Percentiles rank a stretch among this genome's conserved stretches.
Conservation (phyloP, 202 grass and related monocot species). For the Panicum virgatum region DNA sequence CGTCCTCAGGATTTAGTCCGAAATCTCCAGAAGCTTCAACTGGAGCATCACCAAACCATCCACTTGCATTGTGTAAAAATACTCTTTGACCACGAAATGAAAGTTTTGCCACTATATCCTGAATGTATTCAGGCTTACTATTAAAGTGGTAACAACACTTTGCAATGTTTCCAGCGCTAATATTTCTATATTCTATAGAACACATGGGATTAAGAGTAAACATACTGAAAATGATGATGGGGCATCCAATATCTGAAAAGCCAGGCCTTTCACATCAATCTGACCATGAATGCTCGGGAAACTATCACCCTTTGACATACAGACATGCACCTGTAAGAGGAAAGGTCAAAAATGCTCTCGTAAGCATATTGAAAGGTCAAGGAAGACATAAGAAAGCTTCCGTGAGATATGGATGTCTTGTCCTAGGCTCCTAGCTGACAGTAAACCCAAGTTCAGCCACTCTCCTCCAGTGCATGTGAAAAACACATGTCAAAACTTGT, state of each 20-base stretch:
- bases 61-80: conserved; percentile 98
- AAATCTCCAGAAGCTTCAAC: conserved; percentile 98
- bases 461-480: conserved; percentile 19
- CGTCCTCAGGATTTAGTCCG: conserved; percentile 89
- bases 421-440: conserved; percentile 21
- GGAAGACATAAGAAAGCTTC: conserved; percentile 19
- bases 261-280: conserved; percentile 82
- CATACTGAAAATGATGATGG: conserved; percentile 83
- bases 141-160: conserved; percentile 35
- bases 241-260: conserved; percentile 92
- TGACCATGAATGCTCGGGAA: conserved; percentile 95
- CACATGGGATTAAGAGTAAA: conserved; percentile 5
- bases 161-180: conserved; percentile 25
- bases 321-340: conserved; percentile 83
- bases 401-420: conserved; percentile 14
- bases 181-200: conserved; percentile 12
- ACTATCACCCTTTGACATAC: conserved; percentile 88
- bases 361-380: conserved; percentile 24
- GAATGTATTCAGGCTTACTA: conserved; percentile 39
- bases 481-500: conserved; percentile 28
- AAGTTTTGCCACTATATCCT: conserved; percentile 80
- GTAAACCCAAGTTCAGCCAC: conserved; percentile 21
- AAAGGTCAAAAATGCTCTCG: not conserved
- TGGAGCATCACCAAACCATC: conserved; percentile 92
- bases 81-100: conserved; percentile 97